Base-by-base conservation (phyloP, 139 green algal species). In the Volvox reticuliferus region DNA sequence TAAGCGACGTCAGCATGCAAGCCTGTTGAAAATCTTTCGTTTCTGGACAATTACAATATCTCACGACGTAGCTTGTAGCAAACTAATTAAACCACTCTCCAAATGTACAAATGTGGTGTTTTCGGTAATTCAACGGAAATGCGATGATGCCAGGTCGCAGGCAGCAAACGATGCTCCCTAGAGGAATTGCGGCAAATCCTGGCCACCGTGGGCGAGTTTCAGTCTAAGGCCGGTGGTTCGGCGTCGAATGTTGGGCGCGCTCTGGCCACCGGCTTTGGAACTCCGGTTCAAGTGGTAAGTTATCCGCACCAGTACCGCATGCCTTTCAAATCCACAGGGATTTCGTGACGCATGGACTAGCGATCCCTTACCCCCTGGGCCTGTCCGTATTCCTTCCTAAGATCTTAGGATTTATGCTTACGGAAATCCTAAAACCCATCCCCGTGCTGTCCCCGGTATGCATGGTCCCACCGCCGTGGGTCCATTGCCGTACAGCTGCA, bases 161-260 rank as follows among this genome's bases (percentile, higher is more conserved):
- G 94, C 50, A 92, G 81, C 75, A 92, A 86, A 26, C 77, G 91
- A 14, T 90, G 95, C 13, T 33, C 35, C 36, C 28, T 93, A 24
- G 14, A 69, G 0, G 91, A 95, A 55, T 61, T 96, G 3, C 91
- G 92, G 63, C 14, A 82, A 20, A 95, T 96, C 2, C 81, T 97
- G 0, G 89, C 89, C 0, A 28, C 75, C 0, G 85, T 94, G 3
- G 94, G 93, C 0, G 93, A 96, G 44, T 97, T 95, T 76, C 77
- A 83, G n/a, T 92, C 44, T 21, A 97, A 95, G 22, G 91, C 93
- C 0, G 95, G 96, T 1, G 96, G 96, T 17, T 94, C 77, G 32
- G 93, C 94, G 12, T 79, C 50, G 3, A 91, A 91, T 67, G 87
- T 91, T 14, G 87, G 61, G 0, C 87, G 87, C 12, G 87, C 87